These are phyloP conservation scores for Euphorbia pulcherrima DNA, from an alignment of 345 rosid species.

Conservation along the genomic window DNA sequence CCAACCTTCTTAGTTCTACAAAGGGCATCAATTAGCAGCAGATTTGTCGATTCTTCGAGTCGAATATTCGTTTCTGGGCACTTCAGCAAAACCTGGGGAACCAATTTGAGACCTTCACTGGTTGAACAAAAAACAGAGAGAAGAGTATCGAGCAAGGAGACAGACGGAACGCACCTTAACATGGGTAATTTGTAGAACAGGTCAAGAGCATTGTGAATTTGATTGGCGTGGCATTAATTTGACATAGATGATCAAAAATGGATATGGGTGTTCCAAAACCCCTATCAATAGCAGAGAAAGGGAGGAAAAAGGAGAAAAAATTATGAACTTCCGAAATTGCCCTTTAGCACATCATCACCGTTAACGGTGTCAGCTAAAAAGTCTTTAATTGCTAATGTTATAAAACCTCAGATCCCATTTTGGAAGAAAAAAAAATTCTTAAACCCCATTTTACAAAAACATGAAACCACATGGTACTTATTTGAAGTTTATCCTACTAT, in stretches of 20 bases:
- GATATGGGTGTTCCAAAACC: constrained; percentile 60
- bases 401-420: no score
- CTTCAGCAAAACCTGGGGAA: constrained; percentile 50
- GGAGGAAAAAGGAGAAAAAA: no score
- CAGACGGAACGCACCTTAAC: constrained; percentile 73
- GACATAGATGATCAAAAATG: constrained; percentile 43
- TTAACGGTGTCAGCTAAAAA: no score
- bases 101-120: constrained; percentile 36
- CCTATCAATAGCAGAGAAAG: no score
- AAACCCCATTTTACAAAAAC: no score
- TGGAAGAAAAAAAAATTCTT: no score
- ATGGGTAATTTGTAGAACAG: constrained; percentile 54
- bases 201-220: constrained; percentile 40
- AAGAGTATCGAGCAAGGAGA: constrained; percentile 55
- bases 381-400: no score
- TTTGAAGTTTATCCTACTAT: no score
- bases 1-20: constrained; percentile 59
- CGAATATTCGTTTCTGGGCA: constrained; percentile 52
- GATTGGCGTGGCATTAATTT: constrained; percentile 31
- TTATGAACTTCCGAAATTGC: no score
- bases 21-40: constrained; percentile 44
- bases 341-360: no score
- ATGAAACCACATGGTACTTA: no score
- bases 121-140: constrained; percentile 50
- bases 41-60: constrained; percentile 52